Conservation (phyloP, 2,329 filamentous ascomycete genomes). For the Epichloe sp. region DNA sequence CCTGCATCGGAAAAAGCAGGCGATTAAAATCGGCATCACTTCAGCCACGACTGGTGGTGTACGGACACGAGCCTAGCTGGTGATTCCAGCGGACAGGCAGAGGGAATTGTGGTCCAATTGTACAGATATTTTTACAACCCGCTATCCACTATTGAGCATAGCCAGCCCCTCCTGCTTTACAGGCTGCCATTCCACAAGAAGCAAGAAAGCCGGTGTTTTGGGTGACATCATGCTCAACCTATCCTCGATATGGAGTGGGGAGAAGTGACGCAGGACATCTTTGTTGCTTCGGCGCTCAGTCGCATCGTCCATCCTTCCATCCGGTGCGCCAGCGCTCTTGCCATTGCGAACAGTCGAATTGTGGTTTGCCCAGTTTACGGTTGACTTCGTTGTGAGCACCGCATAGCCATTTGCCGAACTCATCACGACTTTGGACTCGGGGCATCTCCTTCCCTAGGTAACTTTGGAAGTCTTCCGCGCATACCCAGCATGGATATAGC, state of each 20-base stretch:
- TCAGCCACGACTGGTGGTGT: too few relatives aligned
- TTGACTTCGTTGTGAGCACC: slow-evolving; percentile 83
- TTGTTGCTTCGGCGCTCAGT: slow-evolving; percentile 20
- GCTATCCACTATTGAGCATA: neutral
- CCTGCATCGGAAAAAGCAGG: neutral
- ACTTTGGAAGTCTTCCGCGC: slow-evolving; percentile 76
- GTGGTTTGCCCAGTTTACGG: slow-evolving; percentile 74
- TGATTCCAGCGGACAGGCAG: neutral
- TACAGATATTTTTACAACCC: neutral
- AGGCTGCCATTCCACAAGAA: neutral
- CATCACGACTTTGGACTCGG: slow-evolving; percentile 41
- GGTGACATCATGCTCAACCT: too few relatives aligned
- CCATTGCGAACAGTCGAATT: slow-evolving; percentile 84
- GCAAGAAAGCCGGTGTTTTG: neutral
- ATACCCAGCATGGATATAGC: slow-evolving; percentile 91
- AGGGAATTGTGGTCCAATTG: neutral
- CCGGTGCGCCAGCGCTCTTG: slow-evolving; percentile 91
- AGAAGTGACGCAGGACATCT: neutral
- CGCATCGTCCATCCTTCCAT: slow-evolving; percentile 58
- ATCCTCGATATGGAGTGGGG: too few relatives aligned
- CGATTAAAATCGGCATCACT: neutral
- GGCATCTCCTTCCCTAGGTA: slow-evolving; percentile 69
- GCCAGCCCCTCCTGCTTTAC: neutral
- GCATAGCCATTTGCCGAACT: slow-evolving; percentile 74
- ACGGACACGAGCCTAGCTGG: neutral